Conservation (phyloP, 768 basidiomycete species). For the Strobilomyces dryophilus region DNA sequence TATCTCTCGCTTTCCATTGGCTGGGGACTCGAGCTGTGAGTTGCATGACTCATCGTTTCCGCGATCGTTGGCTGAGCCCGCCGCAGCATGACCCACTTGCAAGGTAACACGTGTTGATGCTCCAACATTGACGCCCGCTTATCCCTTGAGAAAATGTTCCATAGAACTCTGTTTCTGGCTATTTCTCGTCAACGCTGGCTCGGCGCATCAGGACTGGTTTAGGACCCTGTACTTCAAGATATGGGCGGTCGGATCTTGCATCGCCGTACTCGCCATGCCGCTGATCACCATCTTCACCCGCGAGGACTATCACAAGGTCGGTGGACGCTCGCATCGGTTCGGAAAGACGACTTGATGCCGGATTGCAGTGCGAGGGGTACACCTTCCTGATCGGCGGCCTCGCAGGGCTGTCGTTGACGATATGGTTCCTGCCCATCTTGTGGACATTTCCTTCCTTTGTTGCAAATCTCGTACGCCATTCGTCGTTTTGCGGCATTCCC, state of each 20-base stretch:
- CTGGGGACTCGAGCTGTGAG: slow-evolving; percentile 78
- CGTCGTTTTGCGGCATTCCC: background rate
- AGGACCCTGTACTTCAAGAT: slow-evolving; percentile 66
- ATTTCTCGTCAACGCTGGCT: slow-evolving; percentile 67
- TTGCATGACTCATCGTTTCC: background rate
- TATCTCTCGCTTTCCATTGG: slow-evolving; percentile 57
- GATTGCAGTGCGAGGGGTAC: slow-evolving; percentile 58
- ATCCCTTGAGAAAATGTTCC: background rate
- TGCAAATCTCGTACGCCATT: slow-evolving; percentile 47
- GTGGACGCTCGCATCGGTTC: slow-evolving; percentile 5
- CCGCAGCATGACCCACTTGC: slow-evolving; percentile 69
- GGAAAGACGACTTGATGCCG: slow-evolving; percentile 8
- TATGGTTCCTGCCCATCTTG: slow-evolving; percentile 73
- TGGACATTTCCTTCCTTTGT: slow-evolving; percentile 69
- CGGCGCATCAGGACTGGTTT: slow-evolving; percentile 73
- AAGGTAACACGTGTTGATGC: slow-evolving; percentile 45
- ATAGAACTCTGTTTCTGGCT: slow-evolving; percentile 86
- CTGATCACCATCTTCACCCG: slow-evolving; percentile 63
- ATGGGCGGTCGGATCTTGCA: slow-evolving; percentile 62
- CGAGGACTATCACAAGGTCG: slow-evolving; percentile 53
- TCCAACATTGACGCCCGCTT: background rate
- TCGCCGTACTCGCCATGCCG: slow-evolving; percentile 66
- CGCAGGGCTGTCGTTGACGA: slow-evolving; percentile 63
- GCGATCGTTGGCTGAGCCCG: background rate
- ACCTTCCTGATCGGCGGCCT: slow-evolving; percentile 67